These are phyloP conservation scores for Cystofilobasidium ferigula DNA, from an alignment of 768 basidiomycete genomes.

Conservation along the genomic window DNA sequence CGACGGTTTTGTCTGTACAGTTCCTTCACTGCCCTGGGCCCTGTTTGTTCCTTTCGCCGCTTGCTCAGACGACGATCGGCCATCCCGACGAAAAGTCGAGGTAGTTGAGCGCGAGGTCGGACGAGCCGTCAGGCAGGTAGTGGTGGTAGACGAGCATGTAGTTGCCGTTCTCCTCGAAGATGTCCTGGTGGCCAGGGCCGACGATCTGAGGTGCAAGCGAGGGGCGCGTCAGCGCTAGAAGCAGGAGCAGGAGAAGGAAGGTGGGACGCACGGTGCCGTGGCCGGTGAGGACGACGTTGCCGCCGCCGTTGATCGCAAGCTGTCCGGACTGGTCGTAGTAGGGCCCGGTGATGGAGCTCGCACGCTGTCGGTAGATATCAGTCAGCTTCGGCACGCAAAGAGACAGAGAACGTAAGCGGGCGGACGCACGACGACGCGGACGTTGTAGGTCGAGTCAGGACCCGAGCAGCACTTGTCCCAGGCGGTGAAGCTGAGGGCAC, in stretches of 20 bases:
- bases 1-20: no score
- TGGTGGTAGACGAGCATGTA: not conserved
- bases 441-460: not conserved
- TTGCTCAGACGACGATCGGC: not conserved
- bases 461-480: constrained; percentile 37
- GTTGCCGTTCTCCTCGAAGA: constrained; percentile 39
- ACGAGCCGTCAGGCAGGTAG: not conserved
- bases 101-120: not conserved
- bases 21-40: no score
- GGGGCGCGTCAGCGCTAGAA: no score
- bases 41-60: no score
- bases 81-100: not conserved
- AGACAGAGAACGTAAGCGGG: not conserved
- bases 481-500: constrained; percentile 48
- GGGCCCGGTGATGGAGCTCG: not conserved
- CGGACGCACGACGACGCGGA: not conserved
- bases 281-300: not conserved
- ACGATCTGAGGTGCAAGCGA: constrained; percentile 37
- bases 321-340: not conserved
- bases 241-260: no score
- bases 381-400: not conserved
- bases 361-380: not conserved
- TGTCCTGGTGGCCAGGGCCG: constrained; percentile 51
- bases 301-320: not conserved
- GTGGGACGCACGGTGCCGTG: not conserved